Percentiles rank a stretch among this genome's conserved stretches.
Evolutionary conservation across 2,329 filamentous ascomycete species (phyloP).

Genomic region (Calonectria hawksworthii): DNA sequence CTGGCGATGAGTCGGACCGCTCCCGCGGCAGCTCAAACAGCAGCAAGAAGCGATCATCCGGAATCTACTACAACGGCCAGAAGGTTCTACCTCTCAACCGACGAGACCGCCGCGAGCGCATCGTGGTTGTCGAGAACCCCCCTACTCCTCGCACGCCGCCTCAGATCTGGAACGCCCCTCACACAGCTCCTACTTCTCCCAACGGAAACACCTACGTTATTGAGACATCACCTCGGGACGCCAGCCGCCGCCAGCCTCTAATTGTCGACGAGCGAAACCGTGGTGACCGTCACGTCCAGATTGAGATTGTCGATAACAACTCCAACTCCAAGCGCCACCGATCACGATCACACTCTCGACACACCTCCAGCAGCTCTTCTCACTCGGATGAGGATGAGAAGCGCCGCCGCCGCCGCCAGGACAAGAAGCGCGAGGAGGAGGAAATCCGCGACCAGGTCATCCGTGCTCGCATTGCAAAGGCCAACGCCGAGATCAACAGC

Average conservation of each 20-base stretch:
- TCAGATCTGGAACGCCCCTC: constrained; percentile 55
- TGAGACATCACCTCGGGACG: constrained; percentile 41
- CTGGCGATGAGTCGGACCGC: constrained; percentile 55
- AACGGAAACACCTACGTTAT: constrained; percentile 44
- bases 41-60: constrained; percentile 51
- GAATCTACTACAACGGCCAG: constrained; percentile 55
- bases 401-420: constrained; percentile 41
- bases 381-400: constrained; percentile 49
- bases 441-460: constrained; percentile 45
- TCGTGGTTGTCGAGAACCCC: constrained; percentile 60
- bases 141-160: constrained; percentile 63
- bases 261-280: constrained; percentile 56
- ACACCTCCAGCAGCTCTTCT: constrained; percentile 53
- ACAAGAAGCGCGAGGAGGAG: constrained; percentile 47
- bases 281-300: constrained; percentile 48
- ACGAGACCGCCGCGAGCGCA: constrained; percentile 57
- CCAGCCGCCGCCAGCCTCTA: constrained; percentile 49
- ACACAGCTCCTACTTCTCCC: constrained; percentile 58
- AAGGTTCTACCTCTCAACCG: constrained; percentile 52
- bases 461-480: constrained; percentile 54
- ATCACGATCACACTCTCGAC: constrained; percentile 51
- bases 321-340: constrained; percentile 31
- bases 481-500: constrained; percentile 59
- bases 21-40: constrained; percentile 49
- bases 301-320: constrained; percentile 54